Conservation (phyloP, 805 yeast genomes). For the Naumovozyma castellii region DNA sequence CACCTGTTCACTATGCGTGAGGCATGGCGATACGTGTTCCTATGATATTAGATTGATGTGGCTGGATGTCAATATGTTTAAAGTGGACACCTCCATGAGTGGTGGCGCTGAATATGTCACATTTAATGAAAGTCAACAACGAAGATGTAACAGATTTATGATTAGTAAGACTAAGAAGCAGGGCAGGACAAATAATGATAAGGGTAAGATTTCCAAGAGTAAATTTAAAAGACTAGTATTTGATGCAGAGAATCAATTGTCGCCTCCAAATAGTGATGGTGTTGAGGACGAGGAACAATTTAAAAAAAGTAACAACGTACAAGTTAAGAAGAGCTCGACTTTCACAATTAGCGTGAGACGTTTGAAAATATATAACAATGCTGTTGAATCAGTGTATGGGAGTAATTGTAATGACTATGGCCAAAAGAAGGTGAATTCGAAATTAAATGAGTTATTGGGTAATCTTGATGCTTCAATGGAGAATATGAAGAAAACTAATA, state of each 20-base stretch:
- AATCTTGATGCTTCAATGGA: constrained; percentile 6
- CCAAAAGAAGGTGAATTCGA: constrained; percentile 17
- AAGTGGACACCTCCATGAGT: background rate
- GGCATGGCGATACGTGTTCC: constrained; percentile 20
- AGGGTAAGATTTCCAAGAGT: constrained; percentile 11
- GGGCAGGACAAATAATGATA: too few species aligned
- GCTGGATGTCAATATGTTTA: constrained; percentile 21
- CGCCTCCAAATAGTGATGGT: background rate
- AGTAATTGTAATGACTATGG: constrained; percentile 6
- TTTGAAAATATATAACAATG: constrained; percentile 24
- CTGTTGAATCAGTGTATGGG: constrained; percentile 18
- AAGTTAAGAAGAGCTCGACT: constrained; percentile 4
- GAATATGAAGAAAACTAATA: constrained; percentile 1
- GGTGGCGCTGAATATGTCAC: too few species aligned
- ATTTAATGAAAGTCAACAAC: too few species aligned
- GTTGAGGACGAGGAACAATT: constrained; percentile 1
- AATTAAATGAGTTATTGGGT: constrained; percentile 10
- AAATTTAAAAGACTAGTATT: constrained; percentile 13
- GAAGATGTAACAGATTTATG: too few species aligned
- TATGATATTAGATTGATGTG: constrained; percentile 26
- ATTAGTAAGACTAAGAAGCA: too few species aligned
- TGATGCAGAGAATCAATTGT: constrained; percentile 6
- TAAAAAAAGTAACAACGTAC: background rate
- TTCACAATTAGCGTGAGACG: constrained; percentile 27
- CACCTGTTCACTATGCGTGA: constrained; percentile 21